Base-by-base conservation (phyloP, 2,329 filamentous ascomycete species). In the Trichoderma sp. region DNA sequence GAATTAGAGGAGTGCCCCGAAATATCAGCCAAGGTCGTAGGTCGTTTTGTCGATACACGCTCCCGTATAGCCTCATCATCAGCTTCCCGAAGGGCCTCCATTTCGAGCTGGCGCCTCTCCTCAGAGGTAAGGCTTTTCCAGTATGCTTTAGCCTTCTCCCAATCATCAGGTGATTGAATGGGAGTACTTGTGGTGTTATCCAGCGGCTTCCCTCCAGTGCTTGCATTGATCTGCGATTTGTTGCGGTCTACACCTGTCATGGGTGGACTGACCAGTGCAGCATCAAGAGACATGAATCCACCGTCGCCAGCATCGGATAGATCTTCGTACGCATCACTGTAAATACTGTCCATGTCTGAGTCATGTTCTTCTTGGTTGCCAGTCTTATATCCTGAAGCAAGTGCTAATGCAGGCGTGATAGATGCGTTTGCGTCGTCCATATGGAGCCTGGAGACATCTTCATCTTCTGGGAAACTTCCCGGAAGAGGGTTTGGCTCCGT, bases 271-370 rank as follows among this genome's bases (percentile, higher is more conserved):
- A 90, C 87, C 1, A 93, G 86, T 9, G 94, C 88, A 12, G 92
- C 92, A 79, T 94, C 87, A 8, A 95, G 84, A 5, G 92, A 94
- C 76, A 89, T 85, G 76, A 93, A 95, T 0, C 91, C 92, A 61
- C 88, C 87, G 2, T 86, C 87, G 50, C 92, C 90, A 4, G 85
- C 77, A 15, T 93, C 90, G 0, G 88, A 88, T 0, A 92, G 82
- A 73, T 94, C 91, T 80, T 95, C 93, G 68, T 91, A 91, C 1
- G 92, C 92, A 80, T 95, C 93, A 74, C 91, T 93, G 78, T 93
- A 95, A 28, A 93, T 86, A 73, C 87, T 91, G 64, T 82, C 84
- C 15, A 82, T 82, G 70, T 90, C 88, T 2, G 79, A 78, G 6
- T 80, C 82, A n/a, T 87, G 83, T 1, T 82, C 80, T 63, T 73